phyloP scores from a whole-genome alignment of 495 filamentous ascomycete species.

The Talaromyces thailandensis region DNA sequence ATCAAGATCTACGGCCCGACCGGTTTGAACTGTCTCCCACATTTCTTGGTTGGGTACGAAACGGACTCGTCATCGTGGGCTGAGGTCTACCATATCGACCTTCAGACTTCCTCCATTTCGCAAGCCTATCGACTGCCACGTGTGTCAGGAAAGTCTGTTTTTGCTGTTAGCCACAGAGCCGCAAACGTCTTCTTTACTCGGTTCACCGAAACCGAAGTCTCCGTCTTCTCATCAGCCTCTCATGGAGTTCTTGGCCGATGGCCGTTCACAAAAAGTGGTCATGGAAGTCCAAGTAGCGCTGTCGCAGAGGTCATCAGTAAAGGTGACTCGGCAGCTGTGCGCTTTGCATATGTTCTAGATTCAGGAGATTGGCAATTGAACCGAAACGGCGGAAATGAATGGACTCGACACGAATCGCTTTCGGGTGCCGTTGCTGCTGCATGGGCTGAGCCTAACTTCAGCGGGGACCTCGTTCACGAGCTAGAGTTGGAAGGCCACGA shows the following conservation, averaged over 20 bases:
- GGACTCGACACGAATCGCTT: slow-evolving; percentile 76
- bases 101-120: slow-evolving; percentile 50
- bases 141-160: slow-evolving; percentile 57
- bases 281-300: slow-evolving; percentile 47
- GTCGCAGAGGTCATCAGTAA: slow-evolving; percentile 75
- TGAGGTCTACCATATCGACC: slow-evolving; percentile 76
- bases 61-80: slow-evolving; percentile 65
- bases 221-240: slow-evolving; percentile 66
- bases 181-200: slow-evolving; percentile 85
- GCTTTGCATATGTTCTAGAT: slow-evolving; percentile 60
- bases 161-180: slow-evolving; percentile 67
- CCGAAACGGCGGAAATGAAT: slow-evolving; percentile 69
- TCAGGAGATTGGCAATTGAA: slow-evolving; percentile 78
- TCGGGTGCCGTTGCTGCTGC: slow-evolving; percentile 64
- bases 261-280: slow-evolving; percentile 38
- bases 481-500: slow-evolving; percentile 80
- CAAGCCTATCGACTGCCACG: slow-evolving; percentile 72
- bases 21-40: slow-evolving; percentile 56
- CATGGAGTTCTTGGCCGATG: slow-evolving; percentile 68
- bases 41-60: slow-evolving; percentile 80
- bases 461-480: slow-evolving; percentile 65
- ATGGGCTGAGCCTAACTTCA: slow-evolving; percentile 63
- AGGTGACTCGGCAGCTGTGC: slow-evolving; percentile 58
- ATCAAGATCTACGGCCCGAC: slow-evolving; percentile 68
- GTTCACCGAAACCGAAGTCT: slow-evolving; percentile 60